Percentiles rank a stretch among this genome's conserved stretches.
These are phyloP conservation scores for Lasiodiplodia sp. DNA, from an alignment of 2,329 filamentous ascomycete genomes.

Conservation along the genomic window DNA sequence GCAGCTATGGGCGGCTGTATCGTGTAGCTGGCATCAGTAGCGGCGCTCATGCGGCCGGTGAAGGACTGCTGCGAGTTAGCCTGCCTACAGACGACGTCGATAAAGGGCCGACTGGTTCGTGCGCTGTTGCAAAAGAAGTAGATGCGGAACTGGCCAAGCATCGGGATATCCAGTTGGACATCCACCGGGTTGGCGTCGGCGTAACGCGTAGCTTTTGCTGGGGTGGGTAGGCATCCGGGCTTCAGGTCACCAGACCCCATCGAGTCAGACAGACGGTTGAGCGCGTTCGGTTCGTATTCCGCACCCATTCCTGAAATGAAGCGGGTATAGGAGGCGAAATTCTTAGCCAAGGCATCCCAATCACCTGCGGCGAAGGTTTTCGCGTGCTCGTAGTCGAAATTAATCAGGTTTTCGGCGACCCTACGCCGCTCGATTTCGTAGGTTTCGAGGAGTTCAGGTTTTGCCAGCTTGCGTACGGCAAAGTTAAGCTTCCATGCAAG, in stretches of 20 bases:
- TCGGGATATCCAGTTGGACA: conserved; percentile 78
- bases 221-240: conserved; percentile 62
- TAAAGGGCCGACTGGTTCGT: conserved; percentile 61
- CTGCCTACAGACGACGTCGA: conserved; percentile 65
- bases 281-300: conserved; percentile 69
- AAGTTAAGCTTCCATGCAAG: conserved; percentile 55
- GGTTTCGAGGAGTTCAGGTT: conserved; percentile 46
- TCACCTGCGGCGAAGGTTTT: conserved; percentile 67
- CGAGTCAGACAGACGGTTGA: conserved; percentile 65
- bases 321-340: conserved; percentile 73
- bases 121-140: conserved; percentile 73
- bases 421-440: conserved; percentile 53
- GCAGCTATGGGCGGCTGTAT: conserved; percentile 64
- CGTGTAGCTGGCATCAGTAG: conserved; percentile 68
- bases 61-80: conserved; percentile 62
- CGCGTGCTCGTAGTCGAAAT: conserved; percentile 57
- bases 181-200: conserved; percentile 81
- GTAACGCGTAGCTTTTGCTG: conserved; percentile 75
- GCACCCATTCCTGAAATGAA: conserved; percentile 78
- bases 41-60: conserved; percentile 65
- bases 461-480: conserved; percentile 47
- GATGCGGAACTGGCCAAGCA: conserved; percentile 78
- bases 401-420: conserved; percentile 53
- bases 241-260: conserved; percentile 46
- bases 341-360: conserved; percentile 67